These are phyloP conservation scores for Dalbergia cochinchinensis DNA, from an alignment of 306 rosid species.

Conservation along the genomic window DNA sequence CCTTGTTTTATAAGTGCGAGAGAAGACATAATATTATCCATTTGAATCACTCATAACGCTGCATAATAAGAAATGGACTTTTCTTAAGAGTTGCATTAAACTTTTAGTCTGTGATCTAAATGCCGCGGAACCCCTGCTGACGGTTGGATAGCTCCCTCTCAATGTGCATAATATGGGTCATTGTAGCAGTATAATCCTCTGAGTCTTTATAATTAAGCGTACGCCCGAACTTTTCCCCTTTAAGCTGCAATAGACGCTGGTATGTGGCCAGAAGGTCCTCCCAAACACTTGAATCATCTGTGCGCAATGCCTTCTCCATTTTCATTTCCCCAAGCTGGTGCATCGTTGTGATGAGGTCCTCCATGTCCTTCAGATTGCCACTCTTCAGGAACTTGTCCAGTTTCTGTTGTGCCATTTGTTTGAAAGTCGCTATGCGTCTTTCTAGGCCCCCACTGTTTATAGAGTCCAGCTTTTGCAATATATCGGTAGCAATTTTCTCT, in stretches of 20 bases:
- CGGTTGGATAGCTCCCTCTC: conserved; percentile 11
- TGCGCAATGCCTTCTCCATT: conserved; percentile 37
- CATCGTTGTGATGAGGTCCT: conserved; percentile 10
- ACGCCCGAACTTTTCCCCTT: conserved; percentile 9
- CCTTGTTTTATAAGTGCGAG: no score
- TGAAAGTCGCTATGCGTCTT: conserved; percentile 19
- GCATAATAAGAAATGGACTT: no score
- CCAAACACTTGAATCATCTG: conserved; percentile 30
- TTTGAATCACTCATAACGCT: no score
- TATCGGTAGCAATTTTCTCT: conserved; percentile 43
- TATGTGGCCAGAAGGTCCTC: conserved; percentile 22
- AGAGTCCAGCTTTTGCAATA: conserved; percentile 33
- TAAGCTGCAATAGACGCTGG: conserved; percentile 26
- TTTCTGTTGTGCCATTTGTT: conserved; percentile 36
- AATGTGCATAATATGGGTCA: neutral
- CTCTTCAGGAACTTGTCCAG: conserved; percentile 19
- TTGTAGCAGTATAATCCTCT: neutral
- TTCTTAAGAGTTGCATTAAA: no score
- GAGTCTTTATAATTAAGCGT: neutral
- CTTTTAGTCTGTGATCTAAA: neutral
- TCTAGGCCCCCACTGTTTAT: conserved; percentile 37
- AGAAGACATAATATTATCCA: no score
- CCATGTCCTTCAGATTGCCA: conserved; percentile 9
- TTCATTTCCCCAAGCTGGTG: conserved; percentile 41
- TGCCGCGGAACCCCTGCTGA: neutral